Evolutionary conservation across 2,329 filamentous ascomycete genomes (phyloP).

Genomic region (Amylocarpus encephaloides): DNA sequence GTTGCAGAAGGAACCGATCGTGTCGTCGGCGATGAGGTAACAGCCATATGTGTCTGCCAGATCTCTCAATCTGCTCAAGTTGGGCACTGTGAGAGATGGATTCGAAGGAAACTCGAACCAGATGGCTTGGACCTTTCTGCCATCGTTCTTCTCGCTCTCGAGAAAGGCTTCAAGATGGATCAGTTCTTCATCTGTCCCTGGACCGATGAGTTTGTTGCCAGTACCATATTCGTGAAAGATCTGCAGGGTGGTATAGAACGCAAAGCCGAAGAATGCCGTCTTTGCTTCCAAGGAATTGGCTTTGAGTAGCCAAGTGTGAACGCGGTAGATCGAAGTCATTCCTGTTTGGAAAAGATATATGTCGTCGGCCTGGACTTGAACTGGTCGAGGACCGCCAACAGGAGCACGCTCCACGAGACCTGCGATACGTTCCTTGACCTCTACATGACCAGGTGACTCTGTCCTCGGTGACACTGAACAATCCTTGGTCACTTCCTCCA

Average conservation of each 20-base stretch:
- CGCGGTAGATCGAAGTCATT: conserved; percentile 45
- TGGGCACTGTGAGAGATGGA: conserved; percentile 37
- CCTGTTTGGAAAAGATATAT: conserved; percentile 49
- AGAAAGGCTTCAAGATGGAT: conserved; percentile 41
- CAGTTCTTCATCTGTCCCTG: conserved; percentile 38
- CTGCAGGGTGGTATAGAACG: conserved; percentile 45
- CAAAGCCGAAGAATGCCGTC: conserved; percentile 42
- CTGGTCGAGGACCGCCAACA: conserved; percentile 5
- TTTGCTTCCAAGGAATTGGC: conserved; percentile 29
- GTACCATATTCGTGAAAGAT: conserved; percentile 39
- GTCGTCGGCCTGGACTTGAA: conserved; percentile 32
- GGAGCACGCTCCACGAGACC: conserved; percentile 38
- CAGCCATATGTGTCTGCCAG: conserved; percentile 35
- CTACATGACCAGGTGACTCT: conserved; percentile 32
- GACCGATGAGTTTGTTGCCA: conserved; percentile 42
- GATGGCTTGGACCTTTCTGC: conserved; percentile 39
- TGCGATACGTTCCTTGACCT: conserved; percentile 37
- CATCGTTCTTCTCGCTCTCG: conserved; percentile 25
- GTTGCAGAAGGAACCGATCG: conserved; percentile 33
- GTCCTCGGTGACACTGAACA: conserved; percentile 35
- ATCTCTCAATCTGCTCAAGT: conserved; percentile 35
- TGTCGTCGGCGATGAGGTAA: conserved; percentile 34
- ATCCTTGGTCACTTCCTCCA: conserved; percentile 30
- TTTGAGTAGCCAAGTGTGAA: conserved; percentile 35
- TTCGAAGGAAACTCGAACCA: conserved; percentile 47